phyloP scores from a whole-genome alignment of 768 basidiomycete genomes.

The Gloeophyllum trabeum region DNA sequence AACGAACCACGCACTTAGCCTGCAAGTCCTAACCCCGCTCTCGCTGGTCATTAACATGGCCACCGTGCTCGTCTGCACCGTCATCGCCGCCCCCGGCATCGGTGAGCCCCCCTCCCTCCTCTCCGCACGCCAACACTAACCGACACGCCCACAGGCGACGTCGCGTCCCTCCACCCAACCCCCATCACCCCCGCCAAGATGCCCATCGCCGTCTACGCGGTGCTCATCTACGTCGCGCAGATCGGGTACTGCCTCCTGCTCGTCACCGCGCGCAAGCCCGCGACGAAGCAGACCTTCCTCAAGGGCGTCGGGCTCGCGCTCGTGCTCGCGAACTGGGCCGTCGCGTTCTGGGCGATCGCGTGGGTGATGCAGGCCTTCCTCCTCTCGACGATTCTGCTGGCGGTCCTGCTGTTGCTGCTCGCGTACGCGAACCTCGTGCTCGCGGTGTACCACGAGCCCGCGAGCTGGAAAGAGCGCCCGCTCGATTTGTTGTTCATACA shows the following conservation, averaged over 20 bases:
- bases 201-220: constrained; percentile 49
- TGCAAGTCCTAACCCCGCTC: constrained; percentile 83
- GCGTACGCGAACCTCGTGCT: constrained; percentile 74
- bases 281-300: constrained; percentile 72
- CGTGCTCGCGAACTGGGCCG: constrained; percentile 68
- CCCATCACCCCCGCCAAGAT: constrained; percentile 57
- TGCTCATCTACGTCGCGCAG: constrained; percentile 50
- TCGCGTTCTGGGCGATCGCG: constrained; percentile 71
- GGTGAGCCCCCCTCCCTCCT: constrained; percentile 17
- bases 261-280: constrained; percentile 54
- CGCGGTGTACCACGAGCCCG: constrained; percentile 58
- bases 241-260: constrained; percentile 80
- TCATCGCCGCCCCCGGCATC: constrained; percentile 57
- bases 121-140: not conserved
- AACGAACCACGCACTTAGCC: constrained; percentile 7
- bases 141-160: constrained; percentile 25
- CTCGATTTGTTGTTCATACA: constrained; percentile 80
- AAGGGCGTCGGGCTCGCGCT: constrained; percentile 76
- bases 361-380: constrained; percentile 77
- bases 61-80: constrained; percentile 53
- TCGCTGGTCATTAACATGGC: constrained; percentile 76
- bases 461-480: constrained; percentile 28
- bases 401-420: constrained; percentile 57
- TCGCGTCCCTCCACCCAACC: constrained; percentile 47
- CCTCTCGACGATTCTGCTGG: constrained; percentile 62